These are phyloP conservation scores for Lophiotrema nucula DNA, from an alignment of 495 filamentous ascomycete species.

Conservation along the genomic window DNA sequence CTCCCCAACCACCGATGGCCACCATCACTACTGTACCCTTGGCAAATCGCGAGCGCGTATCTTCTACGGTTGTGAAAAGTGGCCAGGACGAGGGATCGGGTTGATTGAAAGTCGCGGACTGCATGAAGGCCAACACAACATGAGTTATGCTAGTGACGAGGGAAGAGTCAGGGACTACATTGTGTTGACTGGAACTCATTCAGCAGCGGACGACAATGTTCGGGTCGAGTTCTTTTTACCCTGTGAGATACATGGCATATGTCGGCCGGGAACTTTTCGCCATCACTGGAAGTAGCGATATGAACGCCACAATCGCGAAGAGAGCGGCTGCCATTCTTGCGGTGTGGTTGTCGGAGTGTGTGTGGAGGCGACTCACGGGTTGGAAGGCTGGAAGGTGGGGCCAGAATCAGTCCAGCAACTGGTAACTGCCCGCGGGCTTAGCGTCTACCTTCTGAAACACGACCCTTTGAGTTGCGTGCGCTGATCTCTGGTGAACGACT, in stretches of 20 bases:
- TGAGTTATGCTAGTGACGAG: conserved; percentile 56
- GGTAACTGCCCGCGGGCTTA: too few relatives aligned
- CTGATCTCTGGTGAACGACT: too few relatives aligned
- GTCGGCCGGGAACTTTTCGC: not conserved
- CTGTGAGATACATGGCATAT: conserved; percentile 62
- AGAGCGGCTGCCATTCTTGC: too few relatives aligned
- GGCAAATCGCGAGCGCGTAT: conserved; percentile 57
- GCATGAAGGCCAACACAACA: conserved; percentile 69
- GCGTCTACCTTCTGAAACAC: too few relatives aligned
- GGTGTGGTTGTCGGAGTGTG: too few relatives aligned
- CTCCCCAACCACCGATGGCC: conserved; percentile 73
- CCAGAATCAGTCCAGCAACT: too few relatives aligned
- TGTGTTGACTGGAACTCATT: conserved; percentile 49
- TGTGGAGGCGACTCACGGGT: too few relatives aligned
- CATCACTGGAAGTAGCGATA: too few relatives aligned
- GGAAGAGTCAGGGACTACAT: conserved; percentile 47
- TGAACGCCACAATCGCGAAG: too few relatives aligned
- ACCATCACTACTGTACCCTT: conserved; percentile 63
- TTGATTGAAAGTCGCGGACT: conserved; percentile 58
- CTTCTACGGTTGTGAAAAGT: conserved; percentile 58
- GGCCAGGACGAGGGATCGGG: conserved; percentile 49
- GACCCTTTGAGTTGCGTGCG: too few relatives aligned
- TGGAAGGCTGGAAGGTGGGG: too few relatives aligned
- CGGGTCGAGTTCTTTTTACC: conserved; percentile 39
- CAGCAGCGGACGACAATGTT: not conserved